These are phyloP conservation scores for Neofusicoccum ribis DNA, from an alignment of 2,329 filamentous ascomycete species.

Conservation along the genomic window DNA sequence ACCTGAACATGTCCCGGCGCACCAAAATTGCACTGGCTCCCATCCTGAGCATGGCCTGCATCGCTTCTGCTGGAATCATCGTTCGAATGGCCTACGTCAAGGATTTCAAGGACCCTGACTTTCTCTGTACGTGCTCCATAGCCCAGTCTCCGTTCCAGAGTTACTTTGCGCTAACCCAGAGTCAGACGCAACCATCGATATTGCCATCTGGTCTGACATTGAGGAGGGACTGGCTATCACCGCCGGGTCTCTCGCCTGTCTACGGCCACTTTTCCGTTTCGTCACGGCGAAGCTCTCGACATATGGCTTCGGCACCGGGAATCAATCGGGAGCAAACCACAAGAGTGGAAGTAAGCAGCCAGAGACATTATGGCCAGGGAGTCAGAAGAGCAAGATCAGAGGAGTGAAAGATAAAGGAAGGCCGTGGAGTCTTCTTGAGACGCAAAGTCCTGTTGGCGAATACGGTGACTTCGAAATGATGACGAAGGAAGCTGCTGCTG, in stretches of 20 bases:
- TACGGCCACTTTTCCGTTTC: slow-evolving; percentile 35
- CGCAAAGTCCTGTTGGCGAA: background rate
- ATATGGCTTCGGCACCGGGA: background rate
- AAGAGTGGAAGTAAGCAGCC: background rate
- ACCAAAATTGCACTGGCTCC: slow-evolving; percentile 50
- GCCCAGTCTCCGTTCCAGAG: too few relatives aligned
- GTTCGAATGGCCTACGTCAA: slow-evolving; percentile 37
- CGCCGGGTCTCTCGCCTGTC: slow-evolving; percentile 36
- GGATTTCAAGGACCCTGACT: slow-evolving; percentile 36
- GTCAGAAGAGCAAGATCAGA: background rate
- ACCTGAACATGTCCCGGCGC: slow-evolving; percentile 49
- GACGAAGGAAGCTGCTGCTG: background rate
- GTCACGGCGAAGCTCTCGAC: slow-evolving; percentile 20
- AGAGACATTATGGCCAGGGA: background rate
- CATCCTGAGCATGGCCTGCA: slow-evolving; percentile 52
- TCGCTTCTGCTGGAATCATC: slow-evolving; percentile 40
- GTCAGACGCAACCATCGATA: slow-evolving; percentile 31
- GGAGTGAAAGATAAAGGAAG: background rate
- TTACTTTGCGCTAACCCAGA: too few relatives aligned
- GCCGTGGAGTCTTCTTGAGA: background rate
- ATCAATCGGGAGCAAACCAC: background rate
- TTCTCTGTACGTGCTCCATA: slow-evolving; percentile 28
- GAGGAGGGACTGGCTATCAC: slow-evolving; percentile 40
- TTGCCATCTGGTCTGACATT: slow-evolving; percentile 40
- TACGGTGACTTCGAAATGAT: background rate